Evolutionary conservation across 768 basidiomycete species (phyloP), one percentile per base, ranked within the genome.

Genomic region (Xerocomellus dryophilus): DNA sequence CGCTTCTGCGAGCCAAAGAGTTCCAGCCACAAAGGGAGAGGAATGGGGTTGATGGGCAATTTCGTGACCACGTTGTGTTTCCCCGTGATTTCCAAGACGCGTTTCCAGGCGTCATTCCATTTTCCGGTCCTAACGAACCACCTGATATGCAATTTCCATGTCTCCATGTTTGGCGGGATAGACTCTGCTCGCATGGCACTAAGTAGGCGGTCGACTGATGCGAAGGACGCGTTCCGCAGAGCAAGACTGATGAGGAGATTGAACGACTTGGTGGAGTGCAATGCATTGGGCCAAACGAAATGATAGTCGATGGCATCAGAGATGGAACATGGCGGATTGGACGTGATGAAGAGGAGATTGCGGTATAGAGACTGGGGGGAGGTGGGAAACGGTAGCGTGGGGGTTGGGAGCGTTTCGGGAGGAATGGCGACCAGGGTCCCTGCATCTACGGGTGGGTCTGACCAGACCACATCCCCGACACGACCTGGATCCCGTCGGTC

Each of bases 81-180:
- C 21, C 48, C 36, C 2, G 60, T 51, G 29, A 67, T 56, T 42
- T 63, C 46, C 58, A 70, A 61, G 25, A 76, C 72, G 44, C 74
- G 72, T 14, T 60, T 59, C 83, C 84, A 88, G 20, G 85, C 87
- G 21, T 74, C 66, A 11, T 76, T 66, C 85, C 86, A 88, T 40
- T 64, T 67, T 8, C 81, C 85, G 4, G 74, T 72, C 43, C 77
- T 74, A 42, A 88, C 73, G 47, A 85, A 67, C 73, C 76, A 80
- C 18, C 88, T 79, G 56, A 80, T 76, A 51, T 74, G 73, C 36
- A 88, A 67, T 67, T 79, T 79, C 66, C 75, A 72, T 1, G 87
- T 86, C 61, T 84, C 80, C 44, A 77, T 51, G 64, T 85, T 77
- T 32, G 66, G 70, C 4, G 60, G 63, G 4, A 86, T 61, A 7